Evolutionary conservation across 345 rosid species (phyloP).

Genomic region (Brassica napus): Da-Ae NC_063451.1:43546001-43546500

Average conservation of each 20-base stretch:
- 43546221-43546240: neutral
- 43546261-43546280: neutral
- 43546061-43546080: neutral
- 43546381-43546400: neutral
- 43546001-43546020: constrained; percentile 9
- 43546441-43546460: neutral
- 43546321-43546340: no score
- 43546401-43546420: neutral
- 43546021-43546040: constrained; percentile 21
- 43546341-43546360: neutral
- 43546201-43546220: neutral
- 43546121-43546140: neutral
- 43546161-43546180: constrained; percentile 3
- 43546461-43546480: neutral
- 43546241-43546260: neutral
- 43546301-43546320: no score
- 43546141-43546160: neutral
- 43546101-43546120: neutral
- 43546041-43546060: constrained; percentile 4
- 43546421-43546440: neutral
- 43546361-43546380: neutral
- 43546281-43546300: neutral
- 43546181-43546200: neutral
- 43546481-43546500: neutral
- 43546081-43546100: neutral